phyloP scores from a whole-genome alignment of 345 rosid species.

The Corchorus capsularis region DNA sequence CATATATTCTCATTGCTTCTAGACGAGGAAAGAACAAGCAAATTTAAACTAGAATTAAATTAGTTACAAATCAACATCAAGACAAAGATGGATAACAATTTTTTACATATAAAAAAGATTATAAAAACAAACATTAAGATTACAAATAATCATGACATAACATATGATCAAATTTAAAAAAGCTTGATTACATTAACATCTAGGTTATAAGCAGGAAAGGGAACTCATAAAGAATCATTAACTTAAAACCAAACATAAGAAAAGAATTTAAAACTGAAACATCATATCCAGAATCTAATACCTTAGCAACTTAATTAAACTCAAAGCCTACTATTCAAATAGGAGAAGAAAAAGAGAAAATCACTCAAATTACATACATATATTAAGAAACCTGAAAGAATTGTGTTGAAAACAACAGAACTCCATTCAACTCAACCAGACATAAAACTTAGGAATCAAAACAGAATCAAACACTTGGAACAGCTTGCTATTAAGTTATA shows the following conservation, averaged over 20 bases:
- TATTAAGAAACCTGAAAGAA: neutral
- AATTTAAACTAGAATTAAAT: slow-evolving; percentile 1
- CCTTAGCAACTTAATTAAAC: neutral
- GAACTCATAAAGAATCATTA: neutral
- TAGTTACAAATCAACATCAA: neutral
- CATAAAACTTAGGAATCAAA: neutral
- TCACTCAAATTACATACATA: neutral
- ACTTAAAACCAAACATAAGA: no score
- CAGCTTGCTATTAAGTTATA: slow-evolving; percentile 18
- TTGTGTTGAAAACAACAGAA: neutral
- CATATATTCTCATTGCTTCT: neutral
- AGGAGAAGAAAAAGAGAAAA: neutral
- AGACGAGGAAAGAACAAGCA: neutral
- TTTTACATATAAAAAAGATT: no score
- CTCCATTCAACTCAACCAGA: neutral
- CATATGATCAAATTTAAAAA: slow-evolving; percentile 1
- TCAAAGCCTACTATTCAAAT: neutral
- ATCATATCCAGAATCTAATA: neutral
- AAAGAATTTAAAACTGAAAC: neutral
- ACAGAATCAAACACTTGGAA: no score
- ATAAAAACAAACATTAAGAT: no score
- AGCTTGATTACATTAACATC: neutral
- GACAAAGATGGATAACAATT: no score
- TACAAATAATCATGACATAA: neutral
- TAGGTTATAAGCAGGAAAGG: neutral